Evolutionary conservation across 768 basidiomycete genomes (phyloP), one percentile per base, ranked within the genome.

Genomic region (Exsudoporus frostii): DNA sequence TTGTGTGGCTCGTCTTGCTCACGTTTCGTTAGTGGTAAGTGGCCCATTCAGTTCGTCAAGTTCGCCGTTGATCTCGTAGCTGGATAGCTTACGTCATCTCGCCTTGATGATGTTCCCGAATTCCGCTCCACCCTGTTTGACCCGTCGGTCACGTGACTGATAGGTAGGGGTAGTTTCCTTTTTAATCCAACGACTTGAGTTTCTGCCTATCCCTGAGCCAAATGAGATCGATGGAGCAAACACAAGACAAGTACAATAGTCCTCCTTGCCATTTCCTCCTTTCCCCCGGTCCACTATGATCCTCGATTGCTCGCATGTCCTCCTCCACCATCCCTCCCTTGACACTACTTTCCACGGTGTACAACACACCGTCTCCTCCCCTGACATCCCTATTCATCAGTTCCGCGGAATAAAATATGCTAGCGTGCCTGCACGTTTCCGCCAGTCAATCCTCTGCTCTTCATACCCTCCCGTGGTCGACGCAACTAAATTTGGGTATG

Each of bases 351-450:
- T 91, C 70, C 74, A 73, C 36, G 89, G 89, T 49, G 61, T 85
- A 41, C 74, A 81, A 32, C 88, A 90, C 65, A 57, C 77, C 9
- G 55, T 81, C 27, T 89, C 88, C 5, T 79, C 83, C 0, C 67
- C 74, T 24, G 79, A 79, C 44, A 64, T 72, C 0, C 78, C 75
- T 13, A 75, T 91, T 55, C 82, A 86, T 60, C 88, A 90, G 63
- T 91, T 82, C 60, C 79, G 82, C 20, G 89, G 89, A 36, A 84
- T 91, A 63, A 88, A 88, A 72, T 91, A 90, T 59, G 89, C 86
- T 22, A 74, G 75, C 20, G 76, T 90, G 14, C 86, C 86, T 24
- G 83, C 81, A 34, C 85, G 89, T 44, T 91, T 90, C 64, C 82
- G 87, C 48, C 87, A 86, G 69, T 90, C 89, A 2, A 76, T 74